These are phyloP conservation scores for Gynochthodes officinalis DNA, from an alignment of 257 asterid genomes.

Conservation along the genomic window DNA sequence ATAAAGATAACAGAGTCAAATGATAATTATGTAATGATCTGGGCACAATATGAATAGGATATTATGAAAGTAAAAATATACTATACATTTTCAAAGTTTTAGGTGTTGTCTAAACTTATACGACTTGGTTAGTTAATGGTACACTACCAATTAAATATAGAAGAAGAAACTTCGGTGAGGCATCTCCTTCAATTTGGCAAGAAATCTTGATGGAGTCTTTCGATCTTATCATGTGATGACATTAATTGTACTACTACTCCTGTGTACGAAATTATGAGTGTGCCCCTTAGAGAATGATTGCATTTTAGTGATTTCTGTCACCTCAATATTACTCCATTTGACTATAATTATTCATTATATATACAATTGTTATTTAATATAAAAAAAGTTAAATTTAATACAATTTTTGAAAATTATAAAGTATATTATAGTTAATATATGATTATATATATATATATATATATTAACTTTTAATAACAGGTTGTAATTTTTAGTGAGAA, in stretches of 20 bases:
- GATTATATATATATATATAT: no score
- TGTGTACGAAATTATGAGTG: not conserved
- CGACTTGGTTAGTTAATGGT: not conserved
- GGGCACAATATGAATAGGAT: not conserved
- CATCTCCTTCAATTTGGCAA: not conserved
- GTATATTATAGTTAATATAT: no score
- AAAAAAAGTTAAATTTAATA: no score
- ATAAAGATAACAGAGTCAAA: not conserved
- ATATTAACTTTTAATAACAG: no score
- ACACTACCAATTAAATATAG: not conserved
- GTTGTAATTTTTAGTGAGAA: no score
- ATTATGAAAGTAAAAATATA: not conserved
- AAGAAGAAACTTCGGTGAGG: not conserved
- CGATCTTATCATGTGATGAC: not conserved
- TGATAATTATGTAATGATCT: not conserved
- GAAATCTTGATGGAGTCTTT: not conserved
- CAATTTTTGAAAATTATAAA: no score
- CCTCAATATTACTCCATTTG: no score
- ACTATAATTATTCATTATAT: no score
- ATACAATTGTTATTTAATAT: no score
- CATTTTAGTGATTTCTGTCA: no score
- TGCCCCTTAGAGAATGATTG: no score
- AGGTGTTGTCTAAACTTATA: not conserved
- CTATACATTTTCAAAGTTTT: not conserved
- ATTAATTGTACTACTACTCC: not conserved